A percentile compares a stretch with the other conserved stretches of the same genome.
Conservation (phyloP, 305 asterid genomes). For the Ruellia speciosa region DNA sequence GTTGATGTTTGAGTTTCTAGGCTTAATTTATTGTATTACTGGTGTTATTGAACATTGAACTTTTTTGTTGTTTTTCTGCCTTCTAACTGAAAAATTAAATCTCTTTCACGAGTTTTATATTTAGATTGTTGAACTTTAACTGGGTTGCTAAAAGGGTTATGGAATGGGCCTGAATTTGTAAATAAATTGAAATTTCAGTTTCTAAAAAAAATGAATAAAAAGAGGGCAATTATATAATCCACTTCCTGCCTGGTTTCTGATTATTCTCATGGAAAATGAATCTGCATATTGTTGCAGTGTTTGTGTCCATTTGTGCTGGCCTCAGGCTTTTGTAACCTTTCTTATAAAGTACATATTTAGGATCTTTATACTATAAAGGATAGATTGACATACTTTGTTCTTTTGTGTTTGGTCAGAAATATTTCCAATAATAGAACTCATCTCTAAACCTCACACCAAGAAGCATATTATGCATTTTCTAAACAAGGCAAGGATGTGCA, state of each 20-base stretch:
- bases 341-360: neutral
- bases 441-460: too few relatives aligned
- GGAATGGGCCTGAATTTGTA: neutral
- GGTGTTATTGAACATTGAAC: neutral
- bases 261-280: neutral
- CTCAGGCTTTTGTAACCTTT: neutral
- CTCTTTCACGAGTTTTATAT: neutral
- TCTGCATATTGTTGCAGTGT: neutral
- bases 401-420: too few relatives aligned
- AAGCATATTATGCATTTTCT: too few relatives aligned
- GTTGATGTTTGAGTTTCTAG: constrained; percentile 15
- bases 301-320: too few relatives aligned
- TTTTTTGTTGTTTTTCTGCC: neutral
- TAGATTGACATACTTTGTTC: neutral
- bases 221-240: neutral
- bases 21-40: constrained; percentile 2
- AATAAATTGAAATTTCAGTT: neutral
- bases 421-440: too few relatives aligned
- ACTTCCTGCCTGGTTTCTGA: neutral
- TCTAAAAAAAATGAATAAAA: neutral
- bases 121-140: neutral
- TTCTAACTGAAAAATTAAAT: neutral
- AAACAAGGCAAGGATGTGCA: too few relatives aligned
- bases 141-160: neutral
- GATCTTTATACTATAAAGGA: neutral